Conservation (phyloP, 768 basidiomycete species). For the Brasilioporus rufonigricans region DNA sequence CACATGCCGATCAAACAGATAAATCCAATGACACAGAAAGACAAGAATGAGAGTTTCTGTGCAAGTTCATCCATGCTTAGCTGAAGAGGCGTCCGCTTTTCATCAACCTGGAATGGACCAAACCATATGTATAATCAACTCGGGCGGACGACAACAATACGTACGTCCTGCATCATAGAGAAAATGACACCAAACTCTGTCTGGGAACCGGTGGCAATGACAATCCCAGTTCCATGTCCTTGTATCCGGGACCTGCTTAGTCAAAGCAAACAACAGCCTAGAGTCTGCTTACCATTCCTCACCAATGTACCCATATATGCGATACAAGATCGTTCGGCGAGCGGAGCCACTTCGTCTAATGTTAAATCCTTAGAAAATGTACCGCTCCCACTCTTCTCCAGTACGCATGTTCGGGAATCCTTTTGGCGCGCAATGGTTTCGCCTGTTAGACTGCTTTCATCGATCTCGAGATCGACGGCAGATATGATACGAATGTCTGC, state of each 20-base stretch:
- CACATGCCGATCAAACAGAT: conserved; percentile 89
- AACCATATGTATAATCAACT: background rate
- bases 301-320: conserved; percentile 97
- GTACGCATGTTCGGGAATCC: conserved; percentile 51
- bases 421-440: conserved; percentile 85
- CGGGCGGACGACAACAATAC: conserved; percentile 11
- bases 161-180: conserved; percentile 95
- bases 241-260: conserved; percentile 1
- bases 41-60: conserved; percentile 83
- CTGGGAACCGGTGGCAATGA: conserved; percentile 79
- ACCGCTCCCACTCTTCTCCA: conserved; percentile 28
- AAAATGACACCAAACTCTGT: conserved; percentile 98
- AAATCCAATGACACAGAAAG: conserved; percentile 92
- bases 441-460: conserved; percentile 93
- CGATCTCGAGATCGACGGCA: conserved; percentile 88
- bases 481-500: conserved; percentile 85
- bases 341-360: conserved; percentile 43
- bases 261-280: background rate
- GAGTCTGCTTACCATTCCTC: conserved; percentile 60
- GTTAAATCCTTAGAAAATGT: conserved; percentile 32
- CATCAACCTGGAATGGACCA: conserved; percentile 52
- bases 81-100: conserved; percentile 90
- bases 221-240: conserved; percentile 84
- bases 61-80: conserved; percentile 96
- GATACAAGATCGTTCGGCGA: conserved; percentile 84